Percentiles rank a stretch among this genome's conserved stretches.
Evolutionary conservation across 2,329 filamentous ascomycete species (phyloP).

Genomic region (Fusarium miscanthi): DNA sequence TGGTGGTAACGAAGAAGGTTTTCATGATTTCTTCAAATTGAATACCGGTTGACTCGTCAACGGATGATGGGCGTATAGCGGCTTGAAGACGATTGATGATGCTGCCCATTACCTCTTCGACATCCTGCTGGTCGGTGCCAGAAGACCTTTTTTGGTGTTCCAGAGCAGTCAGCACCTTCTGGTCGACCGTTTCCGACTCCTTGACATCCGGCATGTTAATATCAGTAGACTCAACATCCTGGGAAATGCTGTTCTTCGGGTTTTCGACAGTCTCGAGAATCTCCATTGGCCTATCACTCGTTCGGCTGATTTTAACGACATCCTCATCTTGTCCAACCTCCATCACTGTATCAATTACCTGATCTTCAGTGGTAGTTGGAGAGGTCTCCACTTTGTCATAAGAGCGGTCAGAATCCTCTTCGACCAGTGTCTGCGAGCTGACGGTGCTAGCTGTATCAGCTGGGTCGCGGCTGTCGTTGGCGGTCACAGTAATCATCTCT

Average conservation of each 20-base stretch:
- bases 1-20: conserved; percentile 71
- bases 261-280: conserved; percentile 5
- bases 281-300: background rate
- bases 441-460: conserved; percentile 58
- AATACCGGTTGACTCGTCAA: conserved; percentile 71
- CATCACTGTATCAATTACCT: conserved; percentile 43
- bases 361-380: conserved; percentile 28
- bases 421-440: conserved; percentile 65
- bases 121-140: conserved; percentile 85
- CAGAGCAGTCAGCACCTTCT: conserved; percentile 58
- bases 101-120: conserved; percentile 94
- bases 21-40: conserved; percentile 85
- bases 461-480: conserved; percentile 46
- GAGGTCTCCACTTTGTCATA: conserved; percentile 50
- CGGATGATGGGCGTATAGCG: conserved; percentile 79
- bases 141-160: conserved; percentile 60
- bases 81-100: conserved; percentile 91
- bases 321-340: conserved; percentile 29
- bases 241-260: background rate
- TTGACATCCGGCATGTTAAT: conserved; percentile 48
- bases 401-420: conserved; percentile 51
- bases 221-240: conserved; percentile 23
- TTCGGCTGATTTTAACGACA: conserved; percentile 10
- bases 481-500: conserved; percentile 50
- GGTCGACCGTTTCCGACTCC: conserved; percentile 55